These are phyloP conservation scores for Pleurotus tuber-regium DNA, from an alignment of 768 basidiomycete species.

Conservation along the genomic window DNA sequence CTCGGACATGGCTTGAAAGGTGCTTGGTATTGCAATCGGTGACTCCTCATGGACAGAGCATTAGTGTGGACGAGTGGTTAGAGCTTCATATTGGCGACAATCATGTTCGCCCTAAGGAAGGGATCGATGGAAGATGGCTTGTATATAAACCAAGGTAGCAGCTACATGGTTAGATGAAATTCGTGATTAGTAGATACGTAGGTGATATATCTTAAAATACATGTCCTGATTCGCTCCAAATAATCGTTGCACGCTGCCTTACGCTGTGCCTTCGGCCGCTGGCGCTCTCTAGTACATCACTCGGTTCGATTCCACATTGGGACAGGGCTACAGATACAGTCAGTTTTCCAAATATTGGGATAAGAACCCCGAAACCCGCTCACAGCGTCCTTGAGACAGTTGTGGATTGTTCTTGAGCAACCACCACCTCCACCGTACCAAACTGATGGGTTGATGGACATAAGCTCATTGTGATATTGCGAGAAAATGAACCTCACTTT, in stretches of 20 bases:
- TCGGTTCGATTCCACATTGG: no score
- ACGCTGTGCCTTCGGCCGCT: no score
- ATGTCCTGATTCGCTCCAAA: no score
- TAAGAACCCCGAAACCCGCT: neutral
- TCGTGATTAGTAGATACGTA: no score
- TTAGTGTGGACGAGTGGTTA: conserved; percentile 44
- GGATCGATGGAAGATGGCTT: conserved; percentile 56
- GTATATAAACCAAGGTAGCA: conserved; percentile 47
- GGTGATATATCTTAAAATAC: no score
- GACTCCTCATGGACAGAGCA: conserved; percentile 22
- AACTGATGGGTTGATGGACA: neutral
- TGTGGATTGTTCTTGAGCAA: conserved; percentile 3
- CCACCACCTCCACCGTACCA: conserved; percentile 1
- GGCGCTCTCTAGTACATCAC: no score
- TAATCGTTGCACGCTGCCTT: no score
- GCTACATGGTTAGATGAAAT: no score
- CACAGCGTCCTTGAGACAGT: neutral
- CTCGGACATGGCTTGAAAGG: conserved; percentile 44
- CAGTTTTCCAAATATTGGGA: no score
- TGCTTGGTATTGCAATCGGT: conserved; percentile 43
- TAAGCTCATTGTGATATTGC: neutral
- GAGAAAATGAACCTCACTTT: neutral
- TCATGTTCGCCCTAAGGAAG: conserved; percentile 57
- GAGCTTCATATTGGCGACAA: conserved; percentile 36
- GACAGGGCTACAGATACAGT: no score